phyloP scores from a whole-genome alignment of 345 rosid species.

The Eucalyptus erythrocorys region DNA sequence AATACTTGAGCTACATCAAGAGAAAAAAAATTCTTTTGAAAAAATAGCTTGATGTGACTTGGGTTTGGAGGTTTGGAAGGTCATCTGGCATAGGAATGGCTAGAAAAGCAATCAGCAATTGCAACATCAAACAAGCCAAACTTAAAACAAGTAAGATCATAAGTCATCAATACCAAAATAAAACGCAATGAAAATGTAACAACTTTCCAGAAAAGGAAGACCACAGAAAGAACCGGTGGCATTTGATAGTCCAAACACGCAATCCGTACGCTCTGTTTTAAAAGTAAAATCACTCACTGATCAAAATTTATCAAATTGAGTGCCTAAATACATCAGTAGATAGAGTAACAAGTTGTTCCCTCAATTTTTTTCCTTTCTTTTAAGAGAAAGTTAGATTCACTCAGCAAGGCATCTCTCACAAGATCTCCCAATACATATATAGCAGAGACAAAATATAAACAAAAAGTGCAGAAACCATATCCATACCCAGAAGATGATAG shows the following conservation, averaged over 20 bases:
- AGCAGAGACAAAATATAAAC: neutral
- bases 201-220: neutral
- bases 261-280: neutral
- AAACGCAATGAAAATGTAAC: neutral
- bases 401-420: neutral
- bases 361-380: neutral
- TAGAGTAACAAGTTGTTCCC: neutral
- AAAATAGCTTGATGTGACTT: neutral
- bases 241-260: neutral
- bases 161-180: neutral
- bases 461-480: neutral
- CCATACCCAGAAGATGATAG: slow-evolving; percentile 56
- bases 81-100: neutral
- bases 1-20: neutral
- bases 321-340: neutral
- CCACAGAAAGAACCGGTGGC: neutral
- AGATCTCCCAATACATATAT: neutral
- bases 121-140: neutral
- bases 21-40: neutral
- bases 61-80: neutral
- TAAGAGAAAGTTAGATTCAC: neutral
- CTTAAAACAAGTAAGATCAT: neutral
- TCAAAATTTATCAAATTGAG: neutral
- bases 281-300: neutral
- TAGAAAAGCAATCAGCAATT: neutral